Conservation (phyloP, 106 monocot species). For the Dendrobium nobile region DNA sequence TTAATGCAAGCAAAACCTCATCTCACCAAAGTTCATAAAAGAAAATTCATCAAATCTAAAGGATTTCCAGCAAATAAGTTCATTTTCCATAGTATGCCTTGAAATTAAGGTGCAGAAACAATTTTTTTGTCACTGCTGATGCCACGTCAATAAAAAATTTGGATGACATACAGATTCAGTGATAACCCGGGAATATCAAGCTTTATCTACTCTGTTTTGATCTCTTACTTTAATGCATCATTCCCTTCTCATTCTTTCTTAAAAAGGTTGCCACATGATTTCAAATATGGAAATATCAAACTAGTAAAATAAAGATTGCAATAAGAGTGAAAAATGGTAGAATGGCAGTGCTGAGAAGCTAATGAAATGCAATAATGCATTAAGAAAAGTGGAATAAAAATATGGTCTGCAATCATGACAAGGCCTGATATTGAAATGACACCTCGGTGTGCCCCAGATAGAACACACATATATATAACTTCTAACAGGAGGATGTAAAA, state of each 20-base stretch:
- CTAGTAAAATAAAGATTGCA: not conserved
- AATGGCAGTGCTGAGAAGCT: not conserved
- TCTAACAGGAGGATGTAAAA: not conserved
- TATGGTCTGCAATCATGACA: not conserved
- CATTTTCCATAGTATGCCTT: not conserved
- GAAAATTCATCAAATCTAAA: not conserved
- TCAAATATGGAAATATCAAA: not conserved
- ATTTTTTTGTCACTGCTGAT: not conserved
- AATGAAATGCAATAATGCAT: not conserved
- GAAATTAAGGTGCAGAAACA: not conserved
- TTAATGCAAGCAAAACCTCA: too few species aligned
- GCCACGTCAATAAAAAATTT: too few species aligned
- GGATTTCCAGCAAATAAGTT: not conserved
- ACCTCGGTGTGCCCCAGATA: not conserved
- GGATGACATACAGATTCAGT: too few species aligned
- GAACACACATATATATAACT: not conserved
- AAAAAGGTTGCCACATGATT: not conserved
- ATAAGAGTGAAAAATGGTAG: not conserved
- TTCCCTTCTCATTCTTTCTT: not conserved
- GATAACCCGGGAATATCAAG: not conserved
- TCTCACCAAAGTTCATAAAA: not conserved
- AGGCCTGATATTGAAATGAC: not conserved
- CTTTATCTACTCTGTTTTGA: not conserved
- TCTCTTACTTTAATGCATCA: not conserved
- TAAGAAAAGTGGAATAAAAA: not conserved